Base-by-base conservation (phyloP, 495 filamentous ascomycete genomes). In the Friedmanniomyces simplex region DNA sequence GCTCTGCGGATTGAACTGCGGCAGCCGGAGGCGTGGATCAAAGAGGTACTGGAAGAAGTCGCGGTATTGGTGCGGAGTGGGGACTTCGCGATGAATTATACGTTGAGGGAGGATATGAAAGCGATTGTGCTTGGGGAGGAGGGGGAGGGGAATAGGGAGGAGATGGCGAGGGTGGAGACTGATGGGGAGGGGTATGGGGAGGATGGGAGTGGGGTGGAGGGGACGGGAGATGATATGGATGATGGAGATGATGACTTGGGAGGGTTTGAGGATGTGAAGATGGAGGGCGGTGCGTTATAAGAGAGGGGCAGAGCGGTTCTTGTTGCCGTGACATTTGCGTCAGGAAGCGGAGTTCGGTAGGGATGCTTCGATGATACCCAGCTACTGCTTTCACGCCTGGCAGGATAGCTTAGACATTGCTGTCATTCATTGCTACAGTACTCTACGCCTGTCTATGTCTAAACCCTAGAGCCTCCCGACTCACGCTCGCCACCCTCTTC, bases 1-100 rank as follows among this genome's bases (percentile, higher is more conserved):
- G 79, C 81, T 0, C 79, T 98, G 61, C 86, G 87, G 58, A 73
- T 77, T 21, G 70, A 74, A 59, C 77, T 91, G 32, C 74, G 80
- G 50, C 93, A 98, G 73, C 93, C 93, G 0, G 93, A 98, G 67
- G 84, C 85, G 4, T 98, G 89, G 68, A 81, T 98, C 49, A 89
- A 89, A 58, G 80, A 94, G 69, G 84, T 81, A 1, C 69, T 98
- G 58, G 85, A 89, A 56, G 80, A 88, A 68, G 79, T 97, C 55
- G 94, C 89, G 0, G 78, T 83, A 14, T 71, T 96, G 47, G 82
- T 91, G 60, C 86, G 88, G 67, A 78, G 79, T 18, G 93, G 93
- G 24, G 75, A 79, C 12, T 95, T 89, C 69, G 85, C 88, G 28
- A 88, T 85, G 67, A 83, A 84, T 47, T 98, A 87, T 83, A 83